These are phyloP conservation scores for Aspergillus novoparasiticus DNA, from an alignment of 2,329 filamentous ascomycete species.

Conservation along the genomic window DNA sequence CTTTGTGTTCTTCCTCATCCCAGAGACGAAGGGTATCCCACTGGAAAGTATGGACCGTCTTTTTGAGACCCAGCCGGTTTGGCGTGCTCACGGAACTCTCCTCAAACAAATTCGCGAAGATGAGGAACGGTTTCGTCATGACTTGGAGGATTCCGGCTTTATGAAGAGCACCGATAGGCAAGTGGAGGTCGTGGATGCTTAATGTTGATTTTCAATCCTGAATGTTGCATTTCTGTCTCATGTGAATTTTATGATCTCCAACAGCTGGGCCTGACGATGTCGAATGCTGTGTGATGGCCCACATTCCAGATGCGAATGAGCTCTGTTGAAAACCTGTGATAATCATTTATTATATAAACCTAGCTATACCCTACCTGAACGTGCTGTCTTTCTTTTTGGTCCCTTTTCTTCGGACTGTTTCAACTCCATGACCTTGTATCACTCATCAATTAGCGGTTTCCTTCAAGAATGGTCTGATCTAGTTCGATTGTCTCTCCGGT, in stretches of 20 bases:
- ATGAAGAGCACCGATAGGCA: conserved; percentile 14
- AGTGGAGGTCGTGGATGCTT: conserved; percentile 14
- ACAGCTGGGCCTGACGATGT: not conserved
- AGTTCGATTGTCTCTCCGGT: conserved; percentile 40
- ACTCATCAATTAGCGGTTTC: not conserved
- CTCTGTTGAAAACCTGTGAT: not conserved
- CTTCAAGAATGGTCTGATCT: conserved; percentile 5
- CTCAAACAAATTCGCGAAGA: conserved; percentile 36
- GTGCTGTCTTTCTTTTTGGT: not conserved
- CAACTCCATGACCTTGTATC: not conserved
- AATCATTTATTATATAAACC: not conserved
- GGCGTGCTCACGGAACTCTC: conserved; percentile 38
- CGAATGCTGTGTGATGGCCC: not conserved
- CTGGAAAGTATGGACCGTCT: conserved; percentile 66
- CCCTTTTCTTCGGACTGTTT: not conserved
- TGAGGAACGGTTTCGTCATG: conserved; percentile 37
- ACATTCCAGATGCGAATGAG: not conserved
- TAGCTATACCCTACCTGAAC: not conserved
- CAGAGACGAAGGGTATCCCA: conserved; percentile 67
- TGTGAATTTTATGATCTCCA: not conserved
- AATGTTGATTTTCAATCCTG: not conserved
- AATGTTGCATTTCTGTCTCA: not conserved
- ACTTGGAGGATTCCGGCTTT: conserved; percentile 22
- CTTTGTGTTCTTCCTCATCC: conserved; percentile 63
- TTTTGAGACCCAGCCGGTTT: conserved; percentile 49